Base-by-base conservation (phyloP, 345 rosid species). In the Sonneratia alba region DNA sequence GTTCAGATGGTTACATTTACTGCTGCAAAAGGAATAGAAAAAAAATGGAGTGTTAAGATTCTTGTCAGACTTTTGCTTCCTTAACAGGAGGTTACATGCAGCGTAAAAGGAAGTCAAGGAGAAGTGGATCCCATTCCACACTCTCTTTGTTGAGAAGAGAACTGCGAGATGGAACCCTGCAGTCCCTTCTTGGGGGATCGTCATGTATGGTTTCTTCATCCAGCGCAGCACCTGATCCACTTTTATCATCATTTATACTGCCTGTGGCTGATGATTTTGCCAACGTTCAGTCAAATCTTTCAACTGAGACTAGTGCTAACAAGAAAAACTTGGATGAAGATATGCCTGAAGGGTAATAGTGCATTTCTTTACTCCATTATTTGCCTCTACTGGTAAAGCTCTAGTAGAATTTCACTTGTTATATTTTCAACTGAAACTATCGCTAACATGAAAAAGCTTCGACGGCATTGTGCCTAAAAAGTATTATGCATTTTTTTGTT, bases 21-120 rank as follows among this genome's bases (percentile, higher is more conserved):
- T 9, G 27, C 12, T 2, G 11, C 13, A 32, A 61, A 24, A 27
- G 0, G 18, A 12, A 57, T 2, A 61, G 57, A 11, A 61, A 7
- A 32, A 11, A 18, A 6, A 9, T 24, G 27, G 66, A 61, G 16
- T 16, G 27, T 62, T 12, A 34, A 10, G 38, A 34, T 62, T 62
- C 38, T 62, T 62, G 1, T 62, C 38, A 1, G 36, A 47, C 71
- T 34, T 64, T 74, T 75, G 65, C 74, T 84, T 82, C 93, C 95
- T 94, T 94, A 79, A 94, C 83, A 0, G 78, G 75, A 67, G 36
- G 49, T 75, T 77, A 89, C 96, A 83, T 88, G 89, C 91, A 88
- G 84, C 93, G 88, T 48, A 94, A 91, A 82, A 85, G 98, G 86
- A 94, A 90, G 80, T 74, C 90, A 47, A 91, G 91, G 67, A 90